A percentile compares a stretch with the other conserved stretches of the same genome.
These are phyloP conservation scores for Sporormia fimetaria DNA, from an alignment of 495 filamentous ascomycete genomes.

Conservation along the genomic window DNA sequence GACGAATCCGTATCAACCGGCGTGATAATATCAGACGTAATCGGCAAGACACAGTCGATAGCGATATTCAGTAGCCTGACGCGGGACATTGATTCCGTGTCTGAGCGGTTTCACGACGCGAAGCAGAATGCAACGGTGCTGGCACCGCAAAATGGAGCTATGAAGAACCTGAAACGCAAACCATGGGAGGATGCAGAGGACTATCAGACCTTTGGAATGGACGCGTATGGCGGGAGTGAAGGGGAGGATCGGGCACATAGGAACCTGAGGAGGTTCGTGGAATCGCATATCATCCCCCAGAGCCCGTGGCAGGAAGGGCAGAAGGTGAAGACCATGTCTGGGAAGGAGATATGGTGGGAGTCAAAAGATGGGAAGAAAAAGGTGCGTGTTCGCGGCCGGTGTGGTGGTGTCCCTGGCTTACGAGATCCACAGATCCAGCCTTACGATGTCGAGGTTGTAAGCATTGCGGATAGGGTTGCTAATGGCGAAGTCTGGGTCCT, in stretches of 20 bases:
- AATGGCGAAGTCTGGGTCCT: slow-evolving; percentile 67
- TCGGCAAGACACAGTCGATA: slow-evolving; percentile 68
- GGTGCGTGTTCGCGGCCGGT: slow-evolving; percentile 38
- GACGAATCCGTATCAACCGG: slow-evolving; percentile 23
- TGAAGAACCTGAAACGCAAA: slow-evolving; percentile 71
- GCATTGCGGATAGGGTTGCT: slow-evolving; percentile 55
- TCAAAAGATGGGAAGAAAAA: slow-evolving; percentile 58
- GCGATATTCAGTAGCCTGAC: slow-evolving; percentile 84
- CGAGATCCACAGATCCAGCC: slow-evolving; percentile 56
- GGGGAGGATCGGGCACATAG: slow-evolving; percentile 68
- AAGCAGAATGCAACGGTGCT: slow-evolving; percentile 75
- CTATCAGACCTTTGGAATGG: slow-evolving; percentile 57
- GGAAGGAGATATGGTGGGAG: slow-evolving; percentile 72
- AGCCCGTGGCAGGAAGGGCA: slow-evolving; percentile 72
- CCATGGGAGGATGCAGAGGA: slow-evolving; percentile 89
- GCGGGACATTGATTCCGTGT: slow-evolving; percentile 63
- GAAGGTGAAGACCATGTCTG: slow-evolving; percentile 59
- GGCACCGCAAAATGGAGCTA: slow-evolving; percentile 71
- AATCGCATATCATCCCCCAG: slow-evolving; percentile 67
- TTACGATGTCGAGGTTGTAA: slow-evolving; percentile 60
- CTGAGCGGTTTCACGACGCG: slow-evolving; percentile 57
- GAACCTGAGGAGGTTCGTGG: slow-evolving; percentile 75
- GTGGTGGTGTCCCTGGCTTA: not conserved
- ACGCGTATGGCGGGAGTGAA: slow-evolving; percentile 67
- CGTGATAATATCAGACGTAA: slow-evolving; percentile 69